These are phyloP conservation scores for Akanthomyces uredinophilus DNA, from an alignment of 2,329 filamentous ascomycete genomes.

Conservation along the genomic window DNA sequence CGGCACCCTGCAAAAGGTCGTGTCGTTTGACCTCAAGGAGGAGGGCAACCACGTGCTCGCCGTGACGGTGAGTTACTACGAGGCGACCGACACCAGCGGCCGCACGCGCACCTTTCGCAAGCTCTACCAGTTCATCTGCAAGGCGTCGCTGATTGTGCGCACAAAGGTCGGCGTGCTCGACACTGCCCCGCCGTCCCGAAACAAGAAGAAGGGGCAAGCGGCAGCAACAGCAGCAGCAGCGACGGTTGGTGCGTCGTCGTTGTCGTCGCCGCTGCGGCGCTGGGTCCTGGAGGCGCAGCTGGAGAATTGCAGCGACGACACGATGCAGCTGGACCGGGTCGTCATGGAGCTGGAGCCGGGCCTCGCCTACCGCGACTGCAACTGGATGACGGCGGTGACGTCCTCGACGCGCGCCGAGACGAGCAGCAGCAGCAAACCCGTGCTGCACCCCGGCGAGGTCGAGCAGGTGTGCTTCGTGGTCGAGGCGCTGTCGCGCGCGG, in stretches of 20 bases:
- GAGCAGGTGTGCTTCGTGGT: conserved; percentile 63
- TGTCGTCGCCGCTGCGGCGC: conserved; percentile 22
- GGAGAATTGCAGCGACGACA: conserved; percentile 85
- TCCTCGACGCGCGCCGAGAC: neutral
- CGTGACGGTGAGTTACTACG: conserved; percentile 91
- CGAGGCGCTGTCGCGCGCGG: conserved; percentile 26
- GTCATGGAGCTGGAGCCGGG: conserved; percentile 49
- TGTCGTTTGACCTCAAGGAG: conserved; percentile 85
- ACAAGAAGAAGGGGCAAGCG: neutral
- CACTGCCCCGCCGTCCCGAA: neutral
- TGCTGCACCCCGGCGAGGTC: conserved; percentile 58
- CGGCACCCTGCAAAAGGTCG: conserved; percentile 71
- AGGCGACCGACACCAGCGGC: conserved; percentile 66
- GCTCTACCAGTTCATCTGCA: conserved; percentile 93
- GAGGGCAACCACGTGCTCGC: conserved; percentile 91
- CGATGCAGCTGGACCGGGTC: conserved; percentile 70
- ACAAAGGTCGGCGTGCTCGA: conserved; percentile 72
- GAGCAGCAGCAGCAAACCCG: conserved; percentile 37
- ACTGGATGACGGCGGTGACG: conserved; percentile 43
- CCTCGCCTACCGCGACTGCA: conserved; percentile 49
- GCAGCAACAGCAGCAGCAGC: too few species aligned
- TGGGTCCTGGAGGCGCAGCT: conserved; percentile 91
- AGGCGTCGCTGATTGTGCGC: conserved; percentile 80
- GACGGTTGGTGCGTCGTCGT: too few species aligned
- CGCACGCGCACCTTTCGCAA: conserved; percentile 85